Base-by-base conservation (phyloP, 2,329 filamentous ascomycete genomes). In the Fusarium verrucosum region DNA sequence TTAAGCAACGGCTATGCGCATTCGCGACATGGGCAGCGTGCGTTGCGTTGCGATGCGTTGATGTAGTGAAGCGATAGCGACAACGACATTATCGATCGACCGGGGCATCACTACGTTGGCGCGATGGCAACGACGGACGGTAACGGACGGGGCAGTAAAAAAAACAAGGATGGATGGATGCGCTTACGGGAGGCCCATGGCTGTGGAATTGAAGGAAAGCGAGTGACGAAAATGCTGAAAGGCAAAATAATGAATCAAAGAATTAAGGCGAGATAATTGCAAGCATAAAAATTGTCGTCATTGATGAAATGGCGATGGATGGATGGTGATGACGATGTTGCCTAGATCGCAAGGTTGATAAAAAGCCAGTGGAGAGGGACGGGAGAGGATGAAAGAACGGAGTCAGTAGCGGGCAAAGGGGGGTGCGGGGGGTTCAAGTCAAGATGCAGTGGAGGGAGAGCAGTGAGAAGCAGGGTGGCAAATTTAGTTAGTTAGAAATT, bases 111-210 rank as follows among this genome's bases (percentile, higher is more conserved):
- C 58, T 54, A 51, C 54, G 56, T 51, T 55, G 62, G 66, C 65
- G 62, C 66, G 63, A 65, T 50, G 45, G 64, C 52, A 50, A 62
- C 32, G 35, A 58, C 44, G 55, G 13, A 30, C 28, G 13, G 38
- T 46, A 49, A 20, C 42, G 38, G 42, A 52, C 46, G 56, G 60
- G 42, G 32, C 40, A 30, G 8, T n/a, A n/a, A n/a, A 26, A 45
- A 56, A 67, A 68, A 55, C 61, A 50, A 62, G 53, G 65, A 54
- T 61, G 59, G 60, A 50, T 61, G 53, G 65, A 54, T 61, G 59
- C 57, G 80, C 80, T 80, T 79, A 82, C 80, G 80, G 80, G 46
- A 82, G 80, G 71, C 80, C 80, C 80, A 82, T 82, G 46, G 40
- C 70, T 68, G 57, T 28, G 25, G 53, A 37, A 47, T 30, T 43